These are phyloP conservation scores for Fusarium palustre DNA, from an alignment of 2,329 filamentous ascomycete genomes.

Conservation along the genomic window DNA sequence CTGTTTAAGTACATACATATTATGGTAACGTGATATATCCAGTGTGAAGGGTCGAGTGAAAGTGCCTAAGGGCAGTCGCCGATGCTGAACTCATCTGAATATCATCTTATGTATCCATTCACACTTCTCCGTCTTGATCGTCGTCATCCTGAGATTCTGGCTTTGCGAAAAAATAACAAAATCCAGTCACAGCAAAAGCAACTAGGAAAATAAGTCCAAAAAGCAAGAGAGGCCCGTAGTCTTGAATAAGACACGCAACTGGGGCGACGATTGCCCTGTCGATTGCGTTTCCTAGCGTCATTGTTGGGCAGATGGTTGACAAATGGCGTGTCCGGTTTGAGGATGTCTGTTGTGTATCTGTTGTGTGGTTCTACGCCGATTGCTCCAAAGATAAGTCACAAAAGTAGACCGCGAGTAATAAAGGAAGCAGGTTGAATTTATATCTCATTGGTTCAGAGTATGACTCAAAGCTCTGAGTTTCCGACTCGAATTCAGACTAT, in stretches of 20 bases:
- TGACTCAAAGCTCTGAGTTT: not conserved
- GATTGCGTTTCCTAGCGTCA: not conserved
- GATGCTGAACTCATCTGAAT: too few species aligned
- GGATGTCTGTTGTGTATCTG: not conserved
- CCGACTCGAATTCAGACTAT: not conserved
- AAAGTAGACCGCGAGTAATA: not conserved
- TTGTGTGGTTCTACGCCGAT: not conserved
- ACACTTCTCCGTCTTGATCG: not conserved
- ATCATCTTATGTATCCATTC: not conserved
- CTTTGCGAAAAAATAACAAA: not conserved
- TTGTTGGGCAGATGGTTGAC: not conserved
- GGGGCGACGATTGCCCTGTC: not conserved
- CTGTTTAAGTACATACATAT: not conserved
- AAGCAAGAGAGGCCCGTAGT: not conserved
- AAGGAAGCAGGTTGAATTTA: not conserved
- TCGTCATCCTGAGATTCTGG: not conserved
- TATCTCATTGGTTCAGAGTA: not conserved
- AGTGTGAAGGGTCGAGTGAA: not conserved
- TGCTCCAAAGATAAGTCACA: not conserved
- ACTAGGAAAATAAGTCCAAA: not conserved
- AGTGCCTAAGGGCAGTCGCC: too few species aligned
- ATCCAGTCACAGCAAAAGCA: not conserved
- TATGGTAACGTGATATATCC: not conserved
- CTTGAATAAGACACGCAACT: not conserved
- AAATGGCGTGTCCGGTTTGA: not conserved